A percentile compares a stretch with the other conserved stretches of the same genome.
Conservation (phyloP, 2,329 filamentous ascomycete genomes). For the Plenodomus tracheiphilus region DNA sequence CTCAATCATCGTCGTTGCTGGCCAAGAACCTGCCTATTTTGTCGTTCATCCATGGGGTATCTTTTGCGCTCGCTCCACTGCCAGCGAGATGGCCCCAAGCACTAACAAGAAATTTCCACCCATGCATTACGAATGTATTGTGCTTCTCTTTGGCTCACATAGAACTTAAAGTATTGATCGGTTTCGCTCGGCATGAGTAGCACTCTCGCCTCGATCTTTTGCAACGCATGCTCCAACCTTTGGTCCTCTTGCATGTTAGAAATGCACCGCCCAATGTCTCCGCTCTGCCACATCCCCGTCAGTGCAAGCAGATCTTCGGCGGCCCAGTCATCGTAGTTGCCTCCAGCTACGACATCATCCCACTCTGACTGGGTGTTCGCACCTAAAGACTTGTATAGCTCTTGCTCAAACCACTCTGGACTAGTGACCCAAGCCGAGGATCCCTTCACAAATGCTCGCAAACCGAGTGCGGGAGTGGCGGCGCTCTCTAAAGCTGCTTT, state of each 20-base stretch:
- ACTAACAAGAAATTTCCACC: conserved; percentile 39
- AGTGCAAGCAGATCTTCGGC: conserved; percentile 45
- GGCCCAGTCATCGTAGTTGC: conserved; percentile 30
- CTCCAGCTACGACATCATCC: conserved; percentile 28
- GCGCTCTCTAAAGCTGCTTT: conserved; percentile 53
- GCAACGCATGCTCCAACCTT: conserved; percentile 36
- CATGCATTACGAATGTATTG: conserved; percentile 36
- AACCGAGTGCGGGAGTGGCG: conserved; percentile 41
- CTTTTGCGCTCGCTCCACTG: conserved; percentile 40
- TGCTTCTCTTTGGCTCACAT: conserved; percentile 45
- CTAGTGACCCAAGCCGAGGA: conserved; percentile 49
- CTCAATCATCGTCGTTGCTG: too few relatives aligned
- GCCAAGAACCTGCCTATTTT: conserved; percentile 14
- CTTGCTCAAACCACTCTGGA: conserved; percentile 46
- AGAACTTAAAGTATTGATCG: conserved; percentile 48
- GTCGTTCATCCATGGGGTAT: conserved; percentile 29
- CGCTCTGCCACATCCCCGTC: conserved; percentile 49
- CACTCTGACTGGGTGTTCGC: conserved; percentile 27
- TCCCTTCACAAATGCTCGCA: conserved; percentile 43
- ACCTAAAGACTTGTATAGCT: conserved; percentile 42
- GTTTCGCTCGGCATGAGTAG: conserved; percentile 47
- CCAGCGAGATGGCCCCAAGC: conserved; percentile 50
- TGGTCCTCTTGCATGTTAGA: conserved; percentile 20
- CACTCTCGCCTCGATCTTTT: conserved; percentile 41
- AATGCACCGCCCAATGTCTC: conserved; percentile 43